Percentiles rank a stretch among this genome's conserved stretches.
These are phyloP conservation scores for Geranium rotundifolium DNA, from an alignment of 345 rosid genomes.

Conservation along the genomic window DNA sequence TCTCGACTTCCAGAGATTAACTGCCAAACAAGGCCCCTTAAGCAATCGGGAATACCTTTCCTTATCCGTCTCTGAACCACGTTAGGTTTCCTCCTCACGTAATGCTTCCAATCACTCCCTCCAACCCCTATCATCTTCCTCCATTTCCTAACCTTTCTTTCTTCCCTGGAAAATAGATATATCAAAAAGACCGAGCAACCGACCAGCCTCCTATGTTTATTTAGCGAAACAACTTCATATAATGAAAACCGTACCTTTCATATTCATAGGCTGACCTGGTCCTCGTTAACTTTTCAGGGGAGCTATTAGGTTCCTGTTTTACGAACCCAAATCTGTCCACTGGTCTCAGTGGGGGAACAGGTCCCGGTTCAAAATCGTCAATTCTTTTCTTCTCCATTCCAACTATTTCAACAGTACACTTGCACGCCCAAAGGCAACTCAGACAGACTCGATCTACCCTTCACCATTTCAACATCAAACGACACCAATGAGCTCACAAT, in stretches of 20 bases:
- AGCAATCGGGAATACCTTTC: constrained; percentile 94
- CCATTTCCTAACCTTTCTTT: constrained; percentile 82
- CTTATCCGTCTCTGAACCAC: constrained; percentile 79
- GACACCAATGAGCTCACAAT: neutral
- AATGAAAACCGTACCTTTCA: constrained; percentile 37
- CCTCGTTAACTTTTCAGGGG: constrained; percentile 42
- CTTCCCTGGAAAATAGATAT: constrained; percentile 44
- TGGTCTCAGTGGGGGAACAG: constrained; percentile 44
- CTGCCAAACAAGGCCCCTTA: constrained; percentile 99
- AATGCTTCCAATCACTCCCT: constrained; percentile 97
- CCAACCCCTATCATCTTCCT: constrained; percentile 97
- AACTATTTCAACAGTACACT: neutral
- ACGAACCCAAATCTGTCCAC: constrained; percentile 72
- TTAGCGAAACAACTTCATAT: neutral
- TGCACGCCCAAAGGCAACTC: no score
- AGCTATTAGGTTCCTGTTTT: constrained; percentile 48
- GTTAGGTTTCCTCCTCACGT: constrained; percentile 69
- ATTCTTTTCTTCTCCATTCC: constrained; percentile 53
- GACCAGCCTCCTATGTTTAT: neutral
- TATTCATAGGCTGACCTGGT: constrained; percentile 33
- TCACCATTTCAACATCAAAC: neutral
- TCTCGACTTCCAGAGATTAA: constrained; percentile 88
- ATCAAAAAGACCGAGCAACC: constrained; percentile 6
- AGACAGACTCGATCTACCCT: neutral
- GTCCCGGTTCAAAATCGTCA: constrained; percentile 58